A percentile compares a stretch with the other conserved stretches of the same genome.
phyloP scores from a whole-genome alignment of 2,329 filamentous ascomycete species.

The Cladosporium sp. region DNA sequence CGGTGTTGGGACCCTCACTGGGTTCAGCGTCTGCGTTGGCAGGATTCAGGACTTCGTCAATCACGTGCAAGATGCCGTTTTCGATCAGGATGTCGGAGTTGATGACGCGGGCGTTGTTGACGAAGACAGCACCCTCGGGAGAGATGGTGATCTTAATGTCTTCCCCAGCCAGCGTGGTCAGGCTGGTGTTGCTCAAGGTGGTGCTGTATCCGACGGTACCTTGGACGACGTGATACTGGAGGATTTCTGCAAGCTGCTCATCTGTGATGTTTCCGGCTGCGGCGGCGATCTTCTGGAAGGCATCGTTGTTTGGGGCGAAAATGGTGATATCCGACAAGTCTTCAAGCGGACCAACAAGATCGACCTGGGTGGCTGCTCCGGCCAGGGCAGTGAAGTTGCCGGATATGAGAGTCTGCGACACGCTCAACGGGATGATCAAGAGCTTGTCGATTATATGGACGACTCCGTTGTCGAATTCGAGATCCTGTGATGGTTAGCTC shows the following conservation, averaged over 20 bases:
- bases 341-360: conserved; percentile 37
- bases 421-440: conserved; percentile 35
- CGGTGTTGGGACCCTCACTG: not conserved
- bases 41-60: conserved; percentile 28
- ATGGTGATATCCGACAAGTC: conserved; percentile 50
- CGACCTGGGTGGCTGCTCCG: conserved; percentile 17
- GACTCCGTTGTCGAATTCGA: conserved; percentile 32
- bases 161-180: conserved; percentile 34
- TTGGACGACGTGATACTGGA: conserved; percentile 61
- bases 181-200: conserved; percentile 34
- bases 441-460: conserved; percentile 45
- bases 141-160: conserved; percentile 37
- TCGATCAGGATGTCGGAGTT: conserved; percentile 39
- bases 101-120: conserved; percentile 42
- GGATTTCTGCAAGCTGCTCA: conserved; percentile 35
- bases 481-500: conserved; percentile 13
- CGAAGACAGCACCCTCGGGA: conserved; percentile 33
- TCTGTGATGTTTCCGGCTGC: conserved; percentile 34
- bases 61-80: conserved; percentile 47
- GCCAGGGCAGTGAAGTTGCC: conserved; percentile 29
- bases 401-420: conserved; percentile 19
- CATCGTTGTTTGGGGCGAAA: conserved; percentile 57
- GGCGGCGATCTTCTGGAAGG: conserved; percentile 53
- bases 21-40: not conserved
- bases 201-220: conserved; percentile 51